Evolutionary conservation across 1,139 yeast species (phyloP), one percentile per base, ranked within the genome.

Genomic region (Candida sp.): DNA sequence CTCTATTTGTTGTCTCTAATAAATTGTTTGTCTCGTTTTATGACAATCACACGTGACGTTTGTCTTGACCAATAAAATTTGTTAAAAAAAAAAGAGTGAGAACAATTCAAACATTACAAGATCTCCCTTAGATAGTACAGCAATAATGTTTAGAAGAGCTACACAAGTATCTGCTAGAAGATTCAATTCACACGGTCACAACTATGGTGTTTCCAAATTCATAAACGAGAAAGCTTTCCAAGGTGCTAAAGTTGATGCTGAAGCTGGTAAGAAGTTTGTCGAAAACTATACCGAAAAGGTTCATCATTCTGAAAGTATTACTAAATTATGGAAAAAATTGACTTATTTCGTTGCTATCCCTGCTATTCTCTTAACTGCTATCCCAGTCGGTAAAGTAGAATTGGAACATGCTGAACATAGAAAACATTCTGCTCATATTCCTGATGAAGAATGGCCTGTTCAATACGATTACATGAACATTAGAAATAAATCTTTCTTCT

Each of bases 401-500:
- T 68, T 76, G 61, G 87, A 86, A 66, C 98, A 90, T 64, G 93
- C 93, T 54, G 79, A 84, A 60, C 98, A 91, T 78, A 81, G 96
- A 72, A 79, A 79, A 64, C 97, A 91, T 72, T 70, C 79, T 60
- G 77, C 75, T 54, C 88, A 87, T 60, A 75, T 88, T 49, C 63
- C 84, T 36, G 97, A 90, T 66, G 95, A 85, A 55, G 96, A 90
- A 66, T 87, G 96, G 90, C 97, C 97, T 59, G 74, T 70, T 50
- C 95, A 86, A 70, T 88, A 87, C 75, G 93, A 84, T 54, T 93
- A 82, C 81, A 91, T 85, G 77, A 91, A 93, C 79, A 69, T 89
- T 59, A 87, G 98, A 81, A 67, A 68, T 62, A 84, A 82, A 70
- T 85, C 87, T 65, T 87, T 80, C 81, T 91, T 89, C 84, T 93